Base-by-base conservation (phyloP, 2,329 filamentous ascomycete species). In the Pleoardoris graminearum region DNA sequence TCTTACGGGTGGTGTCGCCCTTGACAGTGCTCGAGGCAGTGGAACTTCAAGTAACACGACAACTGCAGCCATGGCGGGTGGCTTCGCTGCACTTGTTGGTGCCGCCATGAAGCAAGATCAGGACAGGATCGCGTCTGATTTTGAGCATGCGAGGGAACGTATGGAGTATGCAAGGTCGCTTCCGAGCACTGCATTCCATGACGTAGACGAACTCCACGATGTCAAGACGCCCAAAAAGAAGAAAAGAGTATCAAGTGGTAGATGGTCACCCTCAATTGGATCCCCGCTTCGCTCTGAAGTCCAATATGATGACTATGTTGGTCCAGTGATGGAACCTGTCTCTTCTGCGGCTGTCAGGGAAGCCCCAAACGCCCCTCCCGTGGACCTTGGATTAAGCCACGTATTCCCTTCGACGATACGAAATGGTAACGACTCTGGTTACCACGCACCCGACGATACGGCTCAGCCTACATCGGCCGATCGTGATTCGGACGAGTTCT, bases 231-330 rank as follows among this genome's bases (percentile, higher is more conserved):
- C 72, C 48, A 80, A 78, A 52, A 58, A 77, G 66, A 68, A 80
- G 71, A 80, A 77, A 63, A 71, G 77, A 30, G 69, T 72, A 41
- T 77, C 75, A 48, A 68, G 68, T 35, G 68, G 70, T 45, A 69
- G 65, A 25, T 77, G 74, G 54, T 75, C 74, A 29, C 73, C 75
- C 21, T 69, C 70, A 16, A 68, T 75, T 8, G 73, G 74, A 50
- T 78, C 76, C 22, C 77, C 76, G 5, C 64, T 79, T 29, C 64
- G 76, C 23, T 70, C 75, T n/a, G 76, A 79, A 52, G 67, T 77
- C 47, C 71, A 73, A 22, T 73, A 74, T 48, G 68, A 78, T 16
- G 77, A 79, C 51, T 77, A 78, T 47, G 65, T 77, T 17, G 69
- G 71, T 16, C 48, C 59, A 11, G 39, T 30, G 1, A 43, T 51